phyloP scores from a whole-genome alignment of 495 filamentous ascomycete genomes.

The Neurospora cerealis region DNA sequence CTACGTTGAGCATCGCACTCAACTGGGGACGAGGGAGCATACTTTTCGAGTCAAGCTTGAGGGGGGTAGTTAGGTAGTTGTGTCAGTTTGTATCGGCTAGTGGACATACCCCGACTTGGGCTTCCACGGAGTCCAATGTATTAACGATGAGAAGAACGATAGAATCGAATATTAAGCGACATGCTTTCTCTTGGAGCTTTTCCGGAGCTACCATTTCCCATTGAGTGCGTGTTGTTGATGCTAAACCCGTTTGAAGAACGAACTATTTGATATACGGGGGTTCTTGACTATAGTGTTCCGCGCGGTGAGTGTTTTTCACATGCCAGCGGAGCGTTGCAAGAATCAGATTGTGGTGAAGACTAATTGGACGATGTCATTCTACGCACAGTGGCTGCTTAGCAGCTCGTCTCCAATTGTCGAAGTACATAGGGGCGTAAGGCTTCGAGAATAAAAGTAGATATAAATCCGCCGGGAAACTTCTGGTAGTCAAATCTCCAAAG shows the following conservation, averaged over 20 bases:
- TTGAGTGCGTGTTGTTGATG: no score
- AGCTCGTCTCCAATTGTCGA: background rate
- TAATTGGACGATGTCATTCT: background rate
- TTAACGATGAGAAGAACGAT: slow-evolving; percentile 30
- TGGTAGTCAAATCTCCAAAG: no score
- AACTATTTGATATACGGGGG: no score
- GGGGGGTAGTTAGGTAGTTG: background rate
- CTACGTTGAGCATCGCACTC: no score
- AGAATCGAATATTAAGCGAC: slow-evolving; percentile 17
- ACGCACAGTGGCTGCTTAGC: background rate
- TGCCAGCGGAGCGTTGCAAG: background rate
- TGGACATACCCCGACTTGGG: background rate
- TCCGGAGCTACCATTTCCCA: no score
- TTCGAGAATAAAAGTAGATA: background rate
- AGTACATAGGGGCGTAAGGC: background rate
- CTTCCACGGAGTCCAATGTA: slow-evolving; percentile 15
- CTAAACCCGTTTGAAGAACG: no score
- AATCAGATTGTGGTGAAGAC: background rate
- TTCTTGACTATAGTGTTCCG: no score
- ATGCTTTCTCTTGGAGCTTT: no score
- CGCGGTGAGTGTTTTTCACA: background rate
- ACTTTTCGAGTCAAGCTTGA: no score
- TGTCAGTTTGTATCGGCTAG: background rate
- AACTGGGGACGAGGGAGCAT: no score
- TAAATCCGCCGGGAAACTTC: no score